phyloP scores from a whole-genome alignment of 805 yeast species.

The Komagataella mondaviorum region DNA sequence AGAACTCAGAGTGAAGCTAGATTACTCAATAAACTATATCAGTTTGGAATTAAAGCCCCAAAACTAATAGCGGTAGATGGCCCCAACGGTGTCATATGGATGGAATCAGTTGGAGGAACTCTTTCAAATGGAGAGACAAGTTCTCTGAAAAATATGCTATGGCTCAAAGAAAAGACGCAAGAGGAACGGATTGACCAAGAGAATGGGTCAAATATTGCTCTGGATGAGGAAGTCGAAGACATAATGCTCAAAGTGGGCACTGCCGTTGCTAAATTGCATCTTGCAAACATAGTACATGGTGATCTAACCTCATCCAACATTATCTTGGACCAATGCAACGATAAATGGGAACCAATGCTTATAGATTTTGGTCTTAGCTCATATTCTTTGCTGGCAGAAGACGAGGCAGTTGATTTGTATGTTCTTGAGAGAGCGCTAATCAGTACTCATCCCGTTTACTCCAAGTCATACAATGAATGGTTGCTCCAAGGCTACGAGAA shows the following conservation, averaged over 20 bases:
- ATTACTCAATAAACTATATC: conserved; percentile 42
- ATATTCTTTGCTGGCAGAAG: conserved; percentile 65
- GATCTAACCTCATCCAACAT: conserved; percentile 89
- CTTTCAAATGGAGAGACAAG: conserved; percentile 39
- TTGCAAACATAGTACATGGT: conserved; percentile 77
- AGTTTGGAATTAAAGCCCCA: conserved; percentile 58
- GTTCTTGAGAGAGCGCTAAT: conserved; percentile 85
- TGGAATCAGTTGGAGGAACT: conserved; percentile 60
- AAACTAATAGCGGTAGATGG: conserved; percentile 64
- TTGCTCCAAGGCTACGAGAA: conserved; percentile 54
- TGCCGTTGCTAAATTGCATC: conserved; percentile 59
- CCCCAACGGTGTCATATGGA: conserved; percentile 72
- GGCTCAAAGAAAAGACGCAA: conserved; percentile 36
- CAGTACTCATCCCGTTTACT: conserved; percentile 76
- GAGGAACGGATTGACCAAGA: conserved; percentile 4
- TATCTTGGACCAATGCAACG: conserved; percentile 25
- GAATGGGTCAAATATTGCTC: conserved; percentile 11
- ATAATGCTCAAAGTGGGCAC: conserved; percentile 46
- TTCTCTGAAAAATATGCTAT: conserved; percentile 60
- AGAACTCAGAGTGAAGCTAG: conserved; percentile 81
- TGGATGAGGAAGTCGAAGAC: conserved; percentile 22
- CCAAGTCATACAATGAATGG: conserved; percentile 55
- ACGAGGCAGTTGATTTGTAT: conserved; percentile 93
- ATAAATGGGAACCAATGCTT: conserved; percentile 32
- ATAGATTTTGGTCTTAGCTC: conserved; percentile 91